Percentiles rank a stretch among this genome's conserved stretches.
Evolutionary conservation across 495 filamentous ascomycete species (phyloP).

Genomic region (Neurospora tetrasperma): DNA sequence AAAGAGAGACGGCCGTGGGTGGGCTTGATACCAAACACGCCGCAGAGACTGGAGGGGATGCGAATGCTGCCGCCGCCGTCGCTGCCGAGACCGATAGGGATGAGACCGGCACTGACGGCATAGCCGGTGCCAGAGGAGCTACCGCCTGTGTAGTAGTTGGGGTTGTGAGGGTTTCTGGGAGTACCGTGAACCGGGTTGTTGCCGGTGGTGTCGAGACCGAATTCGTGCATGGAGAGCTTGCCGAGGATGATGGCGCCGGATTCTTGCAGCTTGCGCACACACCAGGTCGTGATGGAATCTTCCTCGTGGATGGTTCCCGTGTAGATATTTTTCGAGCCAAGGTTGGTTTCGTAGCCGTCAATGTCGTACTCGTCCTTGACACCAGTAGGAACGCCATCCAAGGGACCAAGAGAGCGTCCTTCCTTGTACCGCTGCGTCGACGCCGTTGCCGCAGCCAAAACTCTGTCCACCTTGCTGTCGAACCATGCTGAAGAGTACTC

Average conservation of each 20-base stretch:
- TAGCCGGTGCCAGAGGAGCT: slow-evolving; percentile 76
- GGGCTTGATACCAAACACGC: slow-evolving; percentile 75
- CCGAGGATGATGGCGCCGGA: slow-evolving; percentile 68
- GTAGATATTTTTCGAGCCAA: slow-evolving; percentile 42
- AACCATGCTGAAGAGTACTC: slow-evolving; percentile 59
- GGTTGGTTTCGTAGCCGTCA: slow-evolving; percentile 55
- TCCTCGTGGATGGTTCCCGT: slow-evolving; percentile 35
- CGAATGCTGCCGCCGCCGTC: slow-evolving; percentile 80
- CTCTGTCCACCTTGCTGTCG: slow-evolving; percentile 44
- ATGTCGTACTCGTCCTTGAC: slow-evolving; percentile 53
- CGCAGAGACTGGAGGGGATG: slow-evolving; percentile 68
- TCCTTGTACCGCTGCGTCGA: slow-evolving; percentile 56
- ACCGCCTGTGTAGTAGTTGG: slow-evolving; percentile 68
- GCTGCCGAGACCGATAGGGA: slow-evolving; percentile 70
- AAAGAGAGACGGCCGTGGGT: slow-evolving; percentile 61
- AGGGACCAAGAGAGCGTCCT: slow-evolving; percentile 47
- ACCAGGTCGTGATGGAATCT: slow-evolving; percentile 46
- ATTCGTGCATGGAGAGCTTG: slow-evolving; percentile 79
- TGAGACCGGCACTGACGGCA: slow-evolving; percentile 57
- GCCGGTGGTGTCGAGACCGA: slow-evolving; percentile 70
- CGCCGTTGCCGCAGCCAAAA: slow-evolving; percentile 53
- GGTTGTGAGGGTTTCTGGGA: slow-evolving; percentile 67
- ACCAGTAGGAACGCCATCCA: slow-evolving; percentile 66
- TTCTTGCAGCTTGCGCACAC: slow-evolving; percentile 59
- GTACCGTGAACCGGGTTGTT: slow-evolving; percentile 75